These are phyloP conservation scores for Sideroxylon spinosum DNA, from an alignment of 179 eudicot species.

Conservation along the genomic window DNA sequence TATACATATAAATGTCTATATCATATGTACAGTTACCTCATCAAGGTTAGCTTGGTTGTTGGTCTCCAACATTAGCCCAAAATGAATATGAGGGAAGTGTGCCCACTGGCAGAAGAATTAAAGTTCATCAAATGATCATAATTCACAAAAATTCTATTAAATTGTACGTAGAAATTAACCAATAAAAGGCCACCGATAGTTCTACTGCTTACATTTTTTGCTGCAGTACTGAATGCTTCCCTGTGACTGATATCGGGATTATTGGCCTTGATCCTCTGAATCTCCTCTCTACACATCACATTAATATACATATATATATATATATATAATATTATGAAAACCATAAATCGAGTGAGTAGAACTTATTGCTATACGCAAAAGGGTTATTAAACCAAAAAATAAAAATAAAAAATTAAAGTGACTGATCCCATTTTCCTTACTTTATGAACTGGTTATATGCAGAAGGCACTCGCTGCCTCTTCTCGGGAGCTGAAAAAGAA, in stretches of 20 bases:
- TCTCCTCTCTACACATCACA: constrained; percentile 63
- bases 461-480: constrained; percentile 97
- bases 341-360: neutral
- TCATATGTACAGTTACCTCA: constrained; percentile 34
- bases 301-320: neutral
- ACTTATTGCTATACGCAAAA: neutral
- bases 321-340: neutral
- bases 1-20: no score
- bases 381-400: constrained; percentile 3
- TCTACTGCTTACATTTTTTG: constrained; percentile 75
- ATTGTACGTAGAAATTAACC: neutral
- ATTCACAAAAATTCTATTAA: neutral
- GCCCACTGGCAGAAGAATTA: constrained; percentile 60
- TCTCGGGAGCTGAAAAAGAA: constrained; percentile 74
- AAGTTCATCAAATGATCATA: neutral
- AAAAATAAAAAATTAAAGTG: neutral
- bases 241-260: constrained; percentile 94
- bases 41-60: constrained; percentile 54
- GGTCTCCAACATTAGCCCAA: constrained; percentile 80
- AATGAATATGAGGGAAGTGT: constrained; percentile 88
- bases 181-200: neutral
- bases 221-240: constrained; percentile 95
- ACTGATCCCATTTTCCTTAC: constrained; percentile 31
- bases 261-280: constrained; percentile 92
- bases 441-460: constrained; percentile 96